These are phyloP conservation scores for Globisporangium echinulatum DNA, from an alignment of 352 stramenopile species.

Conservation along the genomic window DNA sequence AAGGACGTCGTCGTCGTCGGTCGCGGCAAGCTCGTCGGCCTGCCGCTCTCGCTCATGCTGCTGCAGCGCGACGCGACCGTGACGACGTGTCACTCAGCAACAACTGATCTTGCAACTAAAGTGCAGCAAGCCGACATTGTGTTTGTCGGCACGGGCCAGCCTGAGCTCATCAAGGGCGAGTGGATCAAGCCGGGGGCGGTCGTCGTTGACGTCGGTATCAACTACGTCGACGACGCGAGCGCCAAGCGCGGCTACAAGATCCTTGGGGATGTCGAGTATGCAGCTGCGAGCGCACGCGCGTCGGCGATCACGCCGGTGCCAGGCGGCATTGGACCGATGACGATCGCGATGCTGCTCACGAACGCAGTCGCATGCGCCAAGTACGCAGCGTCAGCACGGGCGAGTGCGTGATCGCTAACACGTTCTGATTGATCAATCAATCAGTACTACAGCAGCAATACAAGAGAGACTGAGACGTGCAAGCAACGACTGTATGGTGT, in stretches of 20 bases:
- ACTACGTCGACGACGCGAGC: constrained; percentile 89
- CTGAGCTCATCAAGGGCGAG: constrained; percentile 91
- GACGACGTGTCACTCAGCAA: constrained; percentile 95
- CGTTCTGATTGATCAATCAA: too few species aligned
- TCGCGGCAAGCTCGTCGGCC: constrained; percentile 95
- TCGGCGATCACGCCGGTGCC: constrained; percentile 97
- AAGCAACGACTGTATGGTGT: too few species aligned
- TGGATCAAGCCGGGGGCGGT: constrained; percentile 97
- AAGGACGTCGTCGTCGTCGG: constrained; percentile 97
- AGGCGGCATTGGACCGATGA: constrained; percentile 98
- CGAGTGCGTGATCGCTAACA: too few species aligned
- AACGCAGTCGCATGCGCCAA: constrained; percentile 71
- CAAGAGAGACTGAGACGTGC: not conserved
- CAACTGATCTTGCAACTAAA: constrained; percentile 51
- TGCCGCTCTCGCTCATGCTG: constrained; percentile 95
- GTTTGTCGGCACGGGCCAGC: constrained; percentile 91
- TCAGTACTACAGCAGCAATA: not conserved
- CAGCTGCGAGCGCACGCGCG: constrained; percentile 71
- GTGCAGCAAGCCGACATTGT: constrained; percentile 93
- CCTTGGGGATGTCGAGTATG: constrained; percentile 96
- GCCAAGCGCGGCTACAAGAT: constrained; percentile 88
- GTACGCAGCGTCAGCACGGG: constrained; percentile 19
- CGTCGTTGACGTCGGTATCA: constrained; percentile 99
- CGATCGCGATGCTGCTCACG: constrained; percentile 91
- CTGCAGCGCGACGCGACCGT: constrained; percentile 95